Base-by-base conservation (phyloP, 345 rosid genomes). In the Abelmoschus esculentus region DNA sequence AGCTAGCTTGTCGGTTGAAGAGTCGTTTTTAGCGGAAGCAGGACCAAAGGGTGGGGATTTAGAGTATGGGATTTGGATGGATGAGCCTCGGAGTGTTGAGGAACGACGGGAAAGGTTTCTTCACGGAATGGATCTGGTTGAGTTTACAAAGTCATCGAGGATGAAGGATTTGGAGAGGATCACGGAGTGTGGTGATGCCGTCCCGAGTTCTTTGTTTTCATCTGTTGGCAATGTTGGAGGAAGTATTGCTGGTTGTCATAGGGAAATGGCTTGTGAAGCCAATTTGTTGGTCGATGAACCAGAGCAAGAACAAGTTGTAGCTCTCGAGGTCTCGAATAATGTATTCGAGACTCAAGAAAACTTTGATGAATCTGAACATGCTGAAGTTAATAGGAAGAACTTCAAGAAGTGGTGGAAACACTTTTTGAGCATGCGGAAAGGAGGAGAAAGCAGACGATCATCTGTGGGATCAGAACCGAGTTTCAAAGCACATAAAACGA, bases 51-150 rank as follows among this genome's bases (percentile, higher is more conserved):
- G 65, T 67, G 63, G 65, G 60, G 56, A 61, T 34, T 71, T 66
- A 26, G 80, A 54, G 31, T 86, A 75, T 69, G 80, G 74, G 64
- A 71, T 89, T 75, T 91, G 96, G 98, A 72, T 83, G 66, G 67
- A 68, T 61, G 87, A 81, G 76, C 95, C 83, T 13, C 72, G 32
- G 57, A 86, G 96, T 80, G 97, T 91, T 11, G 71, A 81, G 77
- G 87, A 86, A 61, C 85, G 98, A 60, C 86, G 97, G 1, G 54
- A 70, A 65, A 69, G 12, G 46, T 93, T 93, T 73, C 70, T 89
- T 31, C 73, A 50, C 18, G 78, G 68, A 68, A 84, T 89, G 86
- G 89, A 86, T 75, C 65, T 93, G 7, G 34, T 59, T 6, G 83
- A 82, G 47, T 71, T 73, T 49, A 64, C 53, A 40, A 75, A 57